Percentiles rank a stretch among this genome's conserved stretches.
phyloP scores from a whole-genome alignment of 208 protist species.

The Trichomonas tenax region DNA sequence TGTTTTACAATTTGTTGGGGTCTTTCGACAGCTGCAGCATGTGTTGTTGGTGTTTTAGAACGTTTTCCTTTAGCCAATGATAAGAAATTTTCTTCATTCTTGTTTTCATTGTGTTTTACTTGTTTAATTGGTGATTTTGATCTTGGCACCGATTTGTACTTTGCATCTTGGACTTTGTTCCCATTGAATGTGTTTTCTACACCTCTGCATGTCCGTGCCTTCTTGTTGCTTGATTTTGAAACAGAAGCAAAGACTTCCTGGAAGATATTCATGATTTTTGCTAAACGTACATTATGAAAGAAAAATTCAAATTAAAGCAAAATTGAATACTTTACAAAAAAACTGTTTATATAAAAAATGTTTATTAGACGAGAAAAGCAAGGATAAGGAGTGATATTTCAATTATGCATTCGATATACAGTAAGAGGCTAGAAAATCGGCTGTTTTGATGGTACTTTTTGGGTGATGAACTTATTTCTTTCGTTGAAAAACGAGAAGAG shows the following conservation, averaged over 20 bases:
- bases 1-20: no score
- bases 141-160: not conserved
- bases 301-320: no score
- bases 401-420: no score
- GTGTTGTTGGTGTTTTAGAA: not conserved
- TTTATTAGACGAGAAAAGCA: no score
- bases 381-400: no score
- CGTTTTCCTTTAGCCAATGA: not conserved
- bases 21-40: not conserved
- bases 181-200: not conserved
- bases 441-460: no score
- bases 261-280: not conserved
- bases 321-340: no score
- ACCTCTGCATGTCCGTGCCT: not conserved
- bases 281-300: no score
- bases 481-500: no score
- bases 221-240: not conserved
- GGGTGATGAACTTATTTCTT: no score
- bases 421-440: no score
- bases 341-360: no score
- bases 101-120: not conserved
- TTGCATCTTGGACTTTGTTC: not conserved
- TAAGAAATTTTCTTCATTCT: not conserved
- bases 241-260: not conserved
- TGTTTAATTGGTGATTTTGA: not conserved